Evolutionary conservation across 352 stramenopile species (phyloP).

Genomic region (Phytophthora pistaciae): DNA sequence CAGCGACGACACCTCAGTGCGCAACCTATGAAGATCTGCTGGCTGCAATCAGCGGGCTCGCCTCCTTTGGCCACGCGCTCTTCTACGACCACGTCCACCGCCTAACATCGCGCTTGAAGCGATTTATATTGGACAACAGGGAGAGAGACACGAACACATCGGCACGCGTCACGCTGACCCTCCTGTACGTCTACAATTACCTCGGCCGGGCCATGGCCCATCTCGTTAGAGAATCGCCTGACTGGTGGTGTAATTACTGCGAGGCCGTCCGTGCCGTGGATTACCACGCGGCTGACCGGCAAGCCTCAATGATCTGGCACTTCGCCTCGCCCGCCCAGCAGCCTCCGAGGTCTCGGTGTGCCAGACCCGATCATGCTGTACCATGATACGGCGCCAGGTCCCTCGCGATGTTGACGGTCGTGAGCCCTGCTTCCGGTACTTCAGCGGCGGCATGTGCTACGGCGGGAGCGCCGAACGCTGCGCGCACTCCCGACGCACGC

Average conservation of each 20-base stretch:
- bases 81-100: background rate
- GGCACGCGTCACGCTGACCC: background rate
- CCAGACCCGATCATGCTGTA: background rate
- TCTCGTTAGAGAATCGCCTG: background rate
- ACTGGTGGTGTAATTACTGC: background rate
- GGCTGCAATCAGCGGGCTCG: background rate
- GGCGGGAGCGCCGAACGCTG: background rate
- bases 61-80: background rate
- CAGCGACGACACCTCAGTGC: background rate
- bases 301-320: background rate
- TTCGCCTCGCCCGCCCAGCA: background rate
- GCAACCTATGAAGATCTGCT: background rate
- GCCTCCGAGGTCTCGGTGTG: background rate
- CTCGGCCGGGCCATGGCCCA: background rate
- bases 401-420: background rate
- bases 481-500: background rate
- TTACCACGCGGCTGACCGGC: background rate
- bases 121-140: background rate
- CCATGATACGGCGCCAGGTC: background rate
- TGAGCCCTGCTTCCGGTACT: background rate
- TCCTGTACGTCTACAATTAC: background rate
- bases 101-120: background rate
- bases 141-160: background rate
- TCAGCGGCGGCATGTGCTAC: background rate
- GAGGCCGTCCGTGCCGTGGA: background rate